phyloP scores from a whole-genome alignment of 768 basidiomycete species.

The Leccinum subtestaceum region DNA sequence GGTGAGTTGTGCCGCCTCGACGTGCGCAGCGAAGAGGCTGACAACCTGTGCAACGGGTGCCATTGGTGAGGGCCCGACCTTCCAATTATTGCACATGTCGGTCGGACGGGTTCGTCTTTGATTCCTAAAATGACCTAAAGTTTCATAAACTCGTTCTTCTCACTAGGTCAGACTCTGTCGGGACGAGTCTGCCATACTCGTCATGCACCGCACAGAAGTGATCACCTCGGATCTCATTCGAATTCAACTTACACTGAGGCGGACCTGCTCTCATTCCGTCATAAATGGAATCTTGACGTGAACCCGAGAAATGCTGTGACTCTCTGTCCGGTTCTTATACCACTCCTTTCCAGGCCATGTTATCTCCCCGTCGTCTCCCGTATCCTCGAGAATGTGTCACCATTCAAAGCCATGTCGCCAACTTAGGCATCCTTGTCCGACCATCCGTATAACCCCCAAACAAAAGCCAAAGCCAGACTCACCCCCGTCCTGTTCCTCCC shows the following conservation, averaged over 20 bases:
- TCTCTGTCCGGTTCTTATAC: constrained; percentile 28
- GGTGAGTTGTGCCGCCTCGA: background rate
- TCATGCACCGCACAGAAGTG: constrained; percentile 23
- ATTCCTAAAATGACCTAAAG: constrained; percentile 34
- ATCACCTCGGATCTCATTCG: constrained; percentile 35
- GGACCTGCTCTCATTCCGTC: constrained; percentile 24
- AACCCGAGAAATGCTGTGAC: constrained; percentile 33
- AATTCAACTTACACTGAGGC: constrained; percentile 9
- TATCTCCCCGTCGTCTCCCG: constrained; percentile 15
- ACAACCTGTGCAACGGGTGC: constrained; percentile 17
- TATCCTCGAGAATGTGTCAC: constrained; percentile 23
- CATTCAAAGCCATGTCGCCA: constrained; percentile 22
- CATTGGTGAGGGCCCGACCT: constrained; percentile 6
- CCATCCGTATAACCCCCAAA: constrained; percentile 3
- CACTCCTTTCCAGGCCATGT: constrained; percentile 13
- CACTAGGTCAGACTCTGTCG: constrained; percentile 25
- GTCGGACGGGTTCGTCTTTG: constrained; percentile 14
- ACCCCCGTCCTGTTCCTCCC: constrained; percentile 8
- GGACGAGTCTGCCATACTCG: constrained; percentile 35
- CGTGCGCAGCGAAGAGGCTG: constrained; percentile 9
- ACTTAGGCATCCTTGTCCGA: constrained; percentile 18
- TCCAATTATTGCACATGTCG: constrained; percentile 13
- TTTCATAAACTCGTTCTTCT: constrained; percentile 32
- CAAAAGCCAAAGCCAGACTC: background rate
- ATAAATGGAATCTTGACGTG: constrained; percentile 27